These are phyloP conservation scores for Sicyos edulis DNA, from an alignment of 306 rosid genomes.

Conservation along the genomic window DNA sequence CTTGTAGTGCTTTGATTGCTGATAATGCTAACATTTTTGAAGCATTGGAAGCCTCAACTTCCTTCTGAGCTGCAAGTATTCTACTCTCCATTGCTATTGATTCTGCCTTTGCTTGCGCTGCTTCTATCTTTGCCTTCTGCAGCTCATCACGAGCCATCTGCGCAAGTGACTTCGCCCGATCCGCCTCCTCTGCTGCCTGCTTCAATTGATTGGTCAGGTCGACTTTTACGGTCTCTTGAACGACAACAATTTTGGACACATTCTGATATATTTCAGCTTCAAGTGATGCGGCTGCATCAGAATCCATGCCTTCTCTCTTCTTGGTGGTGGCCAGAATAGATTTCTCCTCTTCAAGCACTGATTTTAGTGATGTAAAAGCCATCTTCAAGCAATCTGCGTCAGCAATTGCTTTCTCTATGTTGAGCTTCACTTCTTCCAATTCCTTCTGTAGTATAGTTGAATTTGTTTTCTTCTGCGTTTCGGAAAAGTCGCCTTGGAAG, in stretches of 20 bases:
- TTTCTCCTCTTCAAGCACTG: slow-evolving; percentile 73
- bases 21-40: slow-evolving; percentile 72
- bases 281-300: slow-evolving; percentile 65
- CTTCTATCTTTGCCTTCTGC: slow-evolving; percentile 66
- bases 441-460: slow-evolving; percentile 46
- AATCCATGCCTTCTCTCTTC: slow-evolving; percentile 89
- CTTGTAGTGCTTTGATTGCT: slow-evolving; percentile 87
- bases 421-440: slow-evolving; percentile 72
- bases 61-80: slow-evolving; percentile 82
- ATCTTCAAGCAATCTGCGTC: slow-evolving; percentile 75
- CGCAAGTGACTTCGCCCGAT: slow-evolving; percentile 62
- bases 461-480: slow-evolving; percentile 25
- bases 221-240: slow-evolving; percentile 62
- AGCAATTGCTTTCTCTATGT: slow-evolving; percentile 74
- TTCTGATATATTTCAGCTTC: slow-evolving; percentile 76
- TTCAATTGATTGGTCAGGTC: slow-evolving; percentile 70
- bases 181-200: slow-evolving; percentile 66
- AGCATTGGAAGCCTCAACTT: slow-evolving; percentile 90
- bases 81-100: slow-evolving; percentile 73
- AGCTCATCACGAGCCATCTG: slow-evolving; percentile 61
- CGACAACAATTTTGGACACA: slow-evolving; percentile 63
- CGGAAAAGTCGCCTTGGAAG: slow-evolving; percentile 22
- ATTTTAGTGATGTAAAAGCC: slow-evolving; percentile 70
- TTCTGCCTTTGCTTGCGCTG: slow-evolving; percentile 82
- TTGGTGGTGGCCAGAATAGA: slow-evolving; percentile 46